These are phyloP conservation scores for Lupinus albus DNA, from an alignment of 306 rosid species.

Conservation along the genomic window DNA sequence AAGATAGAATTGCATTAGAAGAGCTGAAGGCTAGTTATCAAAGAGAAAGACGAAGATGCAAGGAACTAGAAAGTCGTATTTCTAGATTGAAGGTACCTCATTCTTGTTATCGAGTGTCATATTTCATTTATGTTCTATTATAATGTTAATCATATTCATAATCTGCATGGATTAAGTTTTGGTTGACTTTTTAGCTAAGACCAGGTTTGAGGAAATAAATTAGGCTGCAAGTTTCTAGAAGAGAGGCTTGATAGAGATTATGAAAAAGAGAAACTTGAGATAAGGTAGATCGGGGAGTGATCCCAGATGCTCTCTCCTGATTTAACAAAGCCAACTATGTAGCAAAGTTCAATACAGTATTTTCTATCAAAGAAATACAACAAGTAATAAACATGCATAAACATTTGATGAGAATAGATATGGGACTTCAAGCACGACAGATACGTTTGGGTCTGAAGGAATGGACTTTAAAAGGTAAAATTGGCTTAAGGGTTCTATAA, in stretches of 20 bases:
- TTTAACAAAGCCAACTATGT: background rate
- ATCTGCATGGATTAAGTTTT: slow-evolving; percentile 23
- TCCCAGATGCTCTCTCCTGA: slow-evolving; percentile 12
- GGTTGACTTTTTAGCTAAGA: background rate
- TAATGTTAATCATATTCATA: slow-evolving; percentile 22
- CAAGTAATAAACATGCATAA: background rate
- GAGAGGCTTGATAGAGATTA: slow-evolving; percentile 3
- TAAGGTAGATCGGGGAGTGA: slow-evolving; percentile 13
- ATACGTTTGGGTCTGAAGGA: background rate
- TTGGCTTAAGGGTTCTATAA: background rate
- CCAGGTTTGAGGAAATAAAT: slow-evolving; percentile 7
- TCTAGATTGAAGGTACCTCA: slow-evolving; percentile 69
- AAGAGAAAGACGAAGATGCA: slow-evolving; percentile 71
- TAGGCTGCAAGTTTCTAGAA: slow-evolving; percentile 15
- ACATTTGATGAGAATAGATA: slow-evolving; percentile 4
- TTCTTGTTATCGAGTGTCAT: slow-evolving; percentile 10
- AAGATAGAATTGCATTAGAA: slow-evolving; percentile 50
- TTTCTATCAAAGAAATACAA: background rate
- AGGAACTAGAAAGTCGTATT: slow-evolving; percentile 62
- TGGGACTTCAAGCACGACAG: background rate
- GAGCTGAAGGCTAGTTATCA: slow-evolving; percentile 63
- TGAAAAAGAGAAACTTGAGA: slow-evolving; percentile 5
- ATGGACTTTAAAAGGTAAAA: background rate
- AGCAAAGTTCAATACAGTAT: background rate
- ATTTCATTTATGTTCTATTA: slow-evolving; percentile 10